phyloP scores from a whole-genome alignment of 1,284 basidiomycete species.

The Papiliotrema fonsecae region DNA sequence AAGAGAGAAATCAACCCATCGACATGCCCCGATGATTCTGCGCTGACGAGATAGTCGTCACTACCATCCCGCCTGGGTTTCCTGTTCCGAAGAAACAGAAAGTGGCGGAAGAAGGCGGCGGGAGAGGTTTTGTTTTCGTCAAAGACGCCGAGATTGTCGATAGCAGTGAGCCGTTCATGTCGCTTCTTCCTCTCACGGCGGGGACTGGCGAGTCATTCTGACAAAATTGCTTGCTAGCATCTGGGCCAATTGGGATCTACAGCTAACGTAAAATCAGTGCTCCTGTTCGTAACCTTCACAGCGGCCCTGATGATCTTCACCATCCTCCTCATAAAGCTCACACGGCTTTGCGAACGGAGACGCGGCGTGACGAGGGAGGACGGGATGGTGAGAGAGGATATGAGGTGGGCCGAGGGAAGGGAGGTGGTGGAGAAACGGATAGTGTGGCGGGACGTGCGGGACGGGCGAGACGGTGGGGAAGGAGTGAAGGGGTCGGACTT shows the following conservation, averaged over 20 bases:
- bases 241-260: neutral
- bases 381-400: conserved; percentile 24
- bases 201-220: neutral
- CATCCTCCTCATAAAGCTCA: conserved; percentile 9
- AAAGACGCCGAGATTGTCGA: conserved; percentile 18
- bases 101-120: neutral
- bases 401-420: conserved; percentile 26
- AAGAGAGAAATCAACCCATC: no score
- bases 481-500: neutral
- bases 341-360: conserved; percentile 4
- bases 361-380: conserved; percentile 11
- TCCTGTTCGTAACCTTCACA: conserved; percentile 17
- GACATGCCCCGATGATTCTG: neutral
- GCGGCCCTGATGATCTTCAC: conserved; percentile 12
- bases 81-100: conserved; percentile 17
- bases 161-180: conserved; percentile 20
- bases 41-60: conserved; percentile 17
- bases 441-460: conserved; percentile 7
- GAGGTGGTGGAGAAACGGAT: conserved; percentile 19
- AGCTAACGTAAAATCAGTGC: conserved; percentile 12
- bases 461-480: neutral
- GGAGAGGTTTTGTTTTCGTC: conserved; percentile 26
- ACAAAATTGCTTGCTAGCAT: neutral
- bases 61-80: conserved; percentile 27
- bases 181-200: neutral